Conservation (phyloP, 2,329 filamentous ascomycete species). For the Beauveria asiatica region DNA sequence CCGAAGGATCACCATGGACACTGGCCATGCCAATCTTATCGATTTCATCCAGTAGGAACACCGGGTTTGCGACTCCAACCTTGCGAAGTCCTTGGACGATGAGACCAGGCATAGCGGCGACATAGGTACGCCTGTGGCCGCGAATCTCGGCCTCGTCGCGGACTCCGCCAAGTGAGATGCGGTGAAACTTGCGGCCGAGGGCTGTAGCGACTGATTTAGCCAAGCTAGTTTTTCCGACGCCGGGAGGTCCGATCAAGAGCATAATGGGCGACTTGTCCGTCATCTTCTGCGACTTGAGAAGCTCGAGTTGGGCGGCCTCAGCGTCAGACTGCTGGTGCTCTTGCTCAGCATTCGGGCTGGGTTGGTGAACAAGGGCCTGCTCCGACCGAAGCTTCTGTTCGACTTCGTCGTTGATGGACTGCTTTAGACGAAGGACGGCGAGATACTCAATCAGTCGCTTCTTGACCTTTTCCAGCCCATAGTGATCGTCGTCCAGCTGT, state of each 20-base stretch:
- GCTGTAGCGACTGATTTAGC: slow-evolving; percentile 89
- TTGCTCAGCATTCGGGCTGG: slow-evolving; percentile 25
- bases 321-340: slow-evolving; percentile 22
- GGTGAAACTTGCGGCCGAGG: slow-evolving; percentile 89
- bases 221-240: slow-evolving; percentile 91
- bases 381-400: slow-evolving; percentile 66
- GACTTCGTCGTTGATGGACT: slow-evolving; percentile 75
- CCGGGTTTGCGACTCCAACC: slow-evolving; percentile 89
- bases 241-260: slow-evolving; percentile 84
- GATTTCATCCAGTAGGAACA: slow-evolving; percentile 93
- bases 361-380: slow-evolving; percentile 38
- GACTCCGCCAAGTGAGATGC: slow-evolving; percentile 92
- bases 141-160: slow-evolving; percentile 95
- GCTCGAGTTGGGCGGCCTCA: slow-evolving; percentile 55
- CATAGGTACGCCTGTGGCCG: slow-evolving; percentile 89
- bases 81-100: slow-evolving; percentile 92
- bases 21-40: slow-evolving; percentile 91
- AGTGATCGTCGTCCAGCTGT: slow-evolving; percentile 93
- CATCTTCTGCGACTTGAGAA: slow-evolving; percentile 74
- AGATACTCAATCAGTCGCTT: slow-evolving; percentile 92
- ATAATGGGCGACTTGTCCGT: slow-evolving; percentile 94
- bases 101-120: slow-evolving; percentile 96
- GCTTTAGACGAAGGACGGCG: slow-evolving; percentile 91
- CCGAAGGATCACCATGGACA: slow-evolving; percentile 90
- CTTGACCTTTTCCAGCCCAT: slow-evolving; percentile 94